Evolutionary conservation across 139 green algal species (phyloP).

Genomic region (Bryopsis sp.): DNA sequence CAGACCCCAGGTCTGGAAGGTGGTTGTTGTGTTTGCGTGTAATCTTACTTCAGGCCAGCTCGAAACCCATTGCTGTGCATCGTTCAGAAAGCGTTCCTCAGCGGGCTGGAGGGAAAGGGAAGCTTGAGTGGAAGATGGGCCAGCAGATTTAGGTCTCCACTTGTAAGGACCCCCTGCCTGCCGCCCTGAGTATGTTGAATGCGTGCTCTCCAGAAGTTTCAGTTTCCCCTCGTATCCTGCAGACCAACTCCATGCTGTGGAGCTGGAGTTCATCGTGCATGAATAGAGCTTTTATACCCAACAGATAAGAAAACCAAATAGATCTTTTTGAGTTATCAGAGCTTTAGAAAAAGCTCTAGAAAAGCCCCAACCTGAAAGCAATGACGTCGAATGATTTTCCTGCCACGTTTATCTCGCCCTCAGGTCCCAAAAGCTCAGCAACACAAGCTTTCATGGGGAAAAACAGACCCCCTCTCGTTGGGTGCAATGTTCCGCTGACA

Average conservation of each 20-base stretch:
- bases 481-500: conserved; percentile 49
- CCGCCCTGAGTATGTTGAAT: conserved; percentile 29
- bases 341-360: no score
- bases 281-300: no score
- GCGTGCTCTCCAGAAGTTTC: conserved; percentile 20
- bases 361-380: conserved; percentile 30
- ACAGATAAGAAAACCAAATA: no score
- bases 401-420: conserved; percentile 45
- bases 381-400: conserved; percentile 53
- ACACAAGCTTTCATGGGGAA: conserved; percentile 30
- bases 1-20: no score
- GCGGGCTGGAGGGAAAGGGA: conserved; percentile 42
- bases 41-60: conserved; percentile 46
- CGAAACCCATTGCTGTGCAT: conserved; percentile 47
- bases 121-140: not conserved
- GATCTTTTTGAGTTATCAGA: no score
- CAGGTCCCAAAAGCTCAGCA: conserved; percentile 10
- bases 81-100: conserved; percentile 30
- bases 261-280: no score
- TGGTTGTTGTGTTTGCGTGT: no score
- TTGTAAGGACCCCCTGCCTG: conserved; percentile 26
- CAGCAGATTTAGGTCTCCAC: not conserved
- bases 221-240: conserved; percentile 20
- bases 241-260: conserved; percentile 36
- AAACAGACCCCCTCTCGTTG: conserved; percentile 35